Evolutionary conservation across 306 rosid genomes (phyloP), one percentile per base, ranked within the genome.

Genomic region (Acacia acuminata): DNA sequence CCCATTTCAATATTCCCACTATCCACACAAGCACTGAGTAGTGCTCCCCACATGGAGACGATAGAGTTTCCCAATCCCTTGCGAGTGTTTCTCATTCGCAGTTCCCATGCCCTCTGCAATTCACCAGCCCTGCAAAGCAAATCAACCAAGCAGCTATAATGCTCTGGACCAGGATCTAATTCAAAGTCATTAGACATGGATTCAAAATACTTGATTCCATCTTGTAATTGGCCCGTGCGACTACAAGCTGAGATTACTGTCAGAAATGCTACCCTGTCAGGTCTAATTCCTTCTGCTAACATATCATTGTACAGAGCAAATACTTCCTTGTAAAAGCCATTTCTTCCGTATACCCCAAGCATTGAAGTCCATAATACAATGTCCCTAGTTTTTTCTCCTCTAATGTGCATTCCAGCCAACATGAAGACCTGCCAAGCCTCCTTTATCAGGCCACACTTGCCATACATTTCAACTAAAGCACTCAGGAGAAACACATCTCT

Each of bases 61-160:
- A 34, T 81, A 83, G 82, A 80, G n/a, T 65, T 80, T 27, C 77
- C 82, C 63, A 78, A 70, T 69, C 85, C 88, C 43, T 77, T 65
- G 36, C 25, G n/a, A 50, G n/a, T 72, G 73, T 74, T 72, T 86
- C 86, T 82, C 83, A 75, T 81, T 85, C 78, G 79, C 11, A 93
- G 71, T 83, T 88, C 87, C 93, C 92, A 93, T 43, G 96, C 96
- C 84, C 73, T 87, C 38, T 87, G 84, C 87, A 93, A 85, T 79
- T 91, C 96, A 44, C 97, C 97, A 75, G 96, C 92, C 75, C 86
- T 90, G 71, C 97, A 93, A 48, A 91, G 88, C 88, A 93, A 79
- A 87, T 93, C 97, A 89, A 90, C 87, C 65, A 93, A 75, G 79
- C 96, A 91, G 75, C 90, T 84, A 20, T 86, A 91, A 84, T 93